Percentiles rank a stretch among this genome's conserved stretches.
phyloP scores from a whole-genome alignment of 1,284 basidiomycete species.

The Volvariella surrecta region DNA sequence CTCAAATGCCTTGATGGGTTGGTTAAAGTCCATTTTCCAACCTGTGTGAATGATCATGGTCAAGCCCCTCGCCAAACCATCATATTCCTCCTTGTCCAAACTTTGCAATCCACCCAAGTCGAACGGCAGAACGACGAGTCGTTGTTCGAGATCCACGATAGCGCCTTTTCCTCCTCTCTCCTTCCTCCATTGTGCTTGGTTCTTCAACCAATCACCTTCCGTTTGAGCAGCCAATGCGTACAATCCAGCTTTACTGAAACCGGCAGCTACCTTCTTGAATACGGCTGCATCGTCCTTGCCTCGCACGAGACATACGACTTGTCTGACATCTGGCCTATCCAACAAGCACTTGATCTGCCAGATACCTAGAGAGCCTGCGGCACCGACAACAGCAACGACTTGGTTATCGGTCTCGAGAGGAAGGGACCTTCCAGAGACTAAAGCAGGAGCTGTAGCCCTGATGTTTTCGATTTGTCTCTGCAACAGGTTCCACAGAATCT shows the following conservation, averaged over 20 bases:
- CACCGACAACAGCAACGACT: slow-evolving; percentile 10
- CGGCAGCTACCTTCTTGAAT: slow-evolving; percentile 8
- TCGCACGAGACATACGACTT: slow-evolving; percentile 10
- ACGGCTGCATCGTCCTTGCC: slow-evolving; percentile 5
- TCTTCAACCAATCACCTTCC: slow-evolving; percentile 3
- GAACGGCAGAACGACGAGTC: slow-evolving; percentile 10
- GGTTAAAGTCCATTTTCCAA: slow-evolving; percentile 14
- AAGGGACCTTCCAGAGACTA: too few relatives aligned
- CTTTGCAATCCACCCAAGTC: slow-evolving; percentile 7
- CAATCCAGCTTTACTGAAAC: slow-evolving; percentile 7
- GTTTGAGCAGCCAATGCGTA: slow-evolving; percentile 2
- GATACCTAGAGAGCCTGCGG: slow-evolving; percentile 10
- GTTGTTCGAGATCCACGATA: slow-evolving; percentile 7
- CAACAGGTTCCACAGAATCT: slow-evolving; percentile 5
- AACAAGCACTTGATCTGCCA: slow-evolving; percentile 11
- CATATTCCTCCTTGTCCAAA: slow-evolving; percentile 7
- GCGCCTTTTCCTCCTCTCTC: neutral
- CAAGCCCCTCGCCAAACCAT: slow-evolving; percentile 6
- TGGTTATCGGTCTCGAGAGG: neutral
- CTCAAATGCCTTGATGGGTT: slow-evolving; percentile 9
- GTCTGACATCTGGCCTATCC: slow-evolving; percentile 8
- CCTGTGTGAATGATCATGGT: slow-evolving; percentile 12
- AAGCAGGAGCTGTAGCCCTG: too few relatives aligned
- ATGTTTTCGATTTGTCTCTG: slow-evolving; percentile 7
- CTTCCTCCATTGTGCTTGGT: neutral